A percentile compares a stretch with the other conserved stretches of the same genome.
phyloP scores from a whole-genome alignment of 495 filamentous ascomycete genomes.

The Penicillium silybi region DNA sequence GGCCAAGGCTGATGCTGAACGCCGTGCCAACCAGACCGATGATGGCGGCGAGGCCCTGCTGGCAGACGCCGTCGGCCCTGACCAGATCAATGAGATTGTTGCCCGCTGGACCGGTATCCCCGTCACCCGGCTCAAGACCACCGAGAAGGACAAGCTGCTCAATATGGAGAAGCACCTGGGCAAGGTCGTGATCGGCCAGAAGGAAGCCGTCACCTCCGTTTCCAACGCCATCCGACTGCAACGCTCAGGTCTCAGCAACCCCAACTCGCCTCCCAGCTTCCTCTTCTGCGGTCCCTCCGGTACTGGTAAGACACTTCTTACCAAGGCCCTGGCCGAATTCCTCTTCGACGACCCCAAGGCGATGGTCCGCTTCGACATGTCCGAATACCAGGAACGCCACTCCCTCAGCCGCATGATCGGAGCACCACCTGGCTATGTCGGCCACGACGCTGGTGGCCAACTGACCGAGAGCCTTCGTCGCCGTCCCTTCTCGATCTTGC shows the following conservation, averaged over 20 bases:
- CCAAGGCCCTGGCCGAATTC: constrained; percentile 95
- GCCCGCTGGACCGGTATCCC: constrained; percentile 95
- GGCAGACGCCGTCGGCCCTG: constrained; percentile 89
- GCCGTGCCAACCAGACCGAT: constrained; percentile 53
- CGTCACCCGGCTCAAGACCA: constrained; percentile 85
- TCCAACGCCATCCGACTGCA: constrained; percentile 94
- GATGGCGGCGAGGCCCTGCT: constrained; percentile 62
- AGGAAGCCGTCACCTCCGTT: constrained; percentile 89
- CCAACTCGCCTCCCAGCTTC: constrained; percentile 95
- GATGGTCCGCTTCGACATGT: constrained; percentile 99
- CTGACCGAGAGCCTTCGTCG: constrained; percentile 91
- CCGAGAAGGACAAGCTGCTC: constrained; percentile 94
- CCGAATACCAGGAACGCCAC: constrained; percentile 97
- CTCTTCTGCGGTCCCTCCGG: constrained; percentile 97
- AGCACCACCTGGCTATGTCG: constrained; percentile 94
- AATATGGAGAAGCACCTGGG: constrained; percentile 85
- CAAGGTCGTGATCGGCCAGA: constrained; percentile 86
- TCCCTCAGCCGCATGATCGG: constrained; percentile 96
- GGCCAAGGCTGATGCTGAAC: constrained; percentile 67
- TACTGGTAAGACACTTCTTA: constrained; percentile 95
- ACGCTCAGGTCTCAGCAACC: constrained; percentile 87
- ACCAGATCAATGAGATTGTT: constrained; percentile 99
- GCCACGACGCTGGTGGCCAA: constrained; percentile 93
- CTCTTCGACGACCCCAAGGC: constrained; percentile 95
- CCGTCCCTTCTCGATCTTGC: constrained; percentile 92